phyloP scores from a whole-genome alignment of 768 basidiomycete species.

The Lepiota brunneoincarnata region DNA sequence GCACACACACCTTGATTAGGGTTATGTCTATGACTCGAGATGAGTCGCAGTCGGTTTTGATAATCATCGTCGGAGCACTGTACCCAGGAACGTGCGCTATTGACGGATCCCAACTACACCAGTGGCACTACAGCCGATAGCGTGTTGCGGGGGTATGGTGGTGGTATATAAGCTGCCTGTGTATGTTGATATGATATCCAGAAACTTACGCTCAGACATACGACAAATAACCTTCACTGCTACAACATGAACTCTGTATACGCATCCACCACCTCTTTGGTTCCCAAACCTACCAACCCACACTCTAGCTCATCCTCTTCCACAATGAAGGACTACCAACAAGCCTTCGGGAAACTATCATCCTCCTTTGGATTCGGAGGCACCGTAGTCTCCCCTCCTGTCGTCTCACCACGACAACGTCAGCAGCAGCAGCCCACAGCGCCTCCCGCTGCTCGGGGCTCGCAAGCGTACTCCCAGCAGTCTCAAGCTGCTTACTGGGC shows the following conservation, averaged over 20 bases:
- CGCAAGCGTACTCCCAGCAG: conserved; percentile 1
- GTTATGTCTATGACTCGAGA: not conserved
- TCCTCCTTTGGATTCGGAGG: conserved; percentile 8
- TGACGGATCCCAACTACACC: not conserved
- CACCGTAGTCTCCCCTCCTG: not conserved
- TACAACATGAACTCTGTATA: conserved; percentile 3
- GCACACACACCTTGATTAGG: not conserved
- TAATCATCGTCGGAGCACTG: not conserved
- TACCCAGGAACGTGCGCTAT: not conserved
- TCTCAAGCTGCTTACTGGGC: conserved; percentile 8
- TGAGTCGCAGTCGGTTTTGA: not conserved
- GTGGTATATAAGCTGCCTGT: not conserved
- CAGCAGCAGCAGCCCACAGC: not conserved
- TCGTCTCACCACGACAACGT: not conserved
- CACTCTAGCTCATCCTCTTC: not conserved
- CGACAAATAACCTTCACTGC: not conserved
- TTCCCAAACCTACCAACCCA: not conserved
- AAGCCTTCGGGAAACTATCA: conserved; percentile 7
- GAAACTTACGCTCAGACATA: not conserved
- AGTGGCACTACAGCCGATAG: not conserved
- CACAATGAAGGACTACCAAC: conserved; percentile 1
- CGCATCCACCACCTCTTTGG: conserved; percentile 4
- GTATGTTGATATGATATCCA: not conserved
- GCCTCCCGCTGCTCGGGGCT: not conserved
- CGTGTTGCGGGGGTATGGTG: not conserved